phyloP scores from a whole-genome alignment of 352 stramenopile genomes.

The Pythium rhizo-oryzae region DNA sequence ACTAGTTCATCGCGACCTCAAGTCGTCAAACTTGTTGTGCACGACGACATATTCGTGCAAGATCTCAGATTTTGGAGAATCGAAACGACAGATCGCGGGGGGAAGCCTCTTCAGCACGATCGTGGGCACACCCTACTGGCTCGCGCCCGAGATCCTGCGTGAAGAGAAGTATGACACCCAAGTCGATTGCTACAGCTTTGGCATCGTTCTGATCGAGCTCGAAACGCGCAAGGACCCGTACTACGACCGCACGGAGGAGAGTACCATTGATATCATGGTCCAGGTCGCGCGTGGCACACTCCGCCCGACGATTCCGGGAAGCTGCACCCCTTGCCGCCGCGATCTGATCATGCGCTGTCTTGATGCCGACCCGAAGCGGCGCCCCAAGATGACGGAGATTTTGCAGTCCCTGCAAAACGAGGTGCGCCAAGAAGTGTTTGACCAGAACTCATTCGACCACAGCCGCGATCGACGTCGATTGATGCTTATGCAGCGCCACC shows the following conservation, averaged over 20 bases:
- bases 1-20: slow-evolving; percentile 83
- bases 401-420: slow-evolving; percentile 72
- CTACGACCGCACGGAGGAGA: slow-evolving; percentile 53
- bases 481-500: slow-evolving; percentile 76
- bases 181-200: slow-evolving; percentile 90
- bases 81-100: slow-evolving; percentile 53
- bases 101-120: slow-evolving; percentile 69
- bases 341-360: slow-evolving; percentile 73
- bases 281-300: slow-evolving; percentile 60
- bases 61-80: slow-evolving; percentile 82
- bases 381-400: slow-evolving; percentile 82
- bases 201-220: slow-evolving; percentile 85
- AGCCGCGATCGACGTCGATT: slow-evolving; percentile 63
- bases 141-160: slow-evolving; percentile 83
- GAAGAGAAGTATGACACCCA: slow-evolving; percentile 82
- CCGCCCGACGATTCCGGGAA: slow-evolving; percentile 64
- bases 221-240: slow-evolving; percentile 80
- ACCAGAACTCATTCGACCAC: slow-evolving; percentile 65
- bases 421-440: slow-evolving; percentile 73
- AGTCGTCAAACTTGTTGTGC: slow-evolving; percentile 78
- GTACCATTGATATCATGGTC: slow-evolving; percentile 85
- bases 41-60: slow-evolving; percentile 81
- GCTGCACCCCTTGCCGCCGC: slow-evolving; percentile 57
- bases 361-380: slow-evolving; percentile 51
- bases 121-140: slow-evolving; percentile 85